Percentiles rank a stretch among this genome's conserved stretches.
phyloP scores from a whole-genome alignment of 2,329 filamentous ascomycete genomes.

The Lasiodiplodia citricola region DNA sequence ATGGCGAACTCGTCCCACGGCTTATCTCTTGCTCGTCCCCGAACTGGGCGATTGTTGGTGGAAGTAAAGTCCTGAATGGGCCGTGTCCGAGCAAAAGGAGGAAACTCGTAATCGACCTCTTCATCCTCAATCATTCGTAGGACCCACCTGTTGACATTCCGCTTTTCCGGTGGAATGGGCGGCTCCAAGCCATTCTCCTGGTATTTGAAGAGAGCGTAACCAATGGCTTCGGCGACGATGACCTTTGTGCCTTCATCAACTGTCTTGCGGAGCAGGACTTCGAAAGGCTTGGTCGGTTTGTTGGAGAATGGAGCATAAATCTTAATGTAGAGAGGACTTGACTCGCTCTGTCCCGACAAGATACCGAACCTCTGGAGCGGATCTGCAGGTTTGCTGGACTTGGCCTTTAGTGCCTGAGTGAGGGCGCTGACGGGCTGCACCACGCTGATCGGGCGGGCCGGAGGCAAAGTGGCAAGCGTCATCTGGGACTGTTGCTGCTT shows the following conservation, averaged over 20 bases:
- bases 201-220: constrained; percentile 78
- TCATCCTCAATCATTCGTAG: constrained; percentile 83
- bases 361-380: constrained; percentile 79
- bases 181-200: constrained; percentile 77
- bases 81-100: constrained; percentile 75
- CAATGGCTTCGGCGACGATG: constrained; percentile 81
- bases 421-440: constrained; percentile 72
- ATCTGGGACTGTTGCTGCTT: constrained; percentile 52
- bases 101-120: constrained; percentile 85
- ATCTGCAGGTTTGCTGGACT: constrained; percentile 70
- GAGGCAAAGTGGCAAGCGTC: constrained; percentile 69
- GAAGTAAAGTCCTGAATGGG: constrained; percentile 77
- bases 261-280: constrained; percentile 72
- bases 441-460: constrained; percentile 74
- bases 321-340: constrained; percentile 75
- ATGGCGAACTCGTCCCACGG: constrained; percentile 84
- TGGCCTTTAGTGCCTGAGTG: constrained; percentile 74
- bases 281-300: constrained; percentile 67
- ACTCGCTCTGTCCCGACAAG: constrained; percentile 77
- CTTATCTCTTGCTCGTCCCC: constrained; percentile 72
- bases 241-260: constrained; percentile 73
- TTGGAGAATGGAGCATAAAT: constrained; percentile 77
- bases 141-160: constrained; percentile 82
- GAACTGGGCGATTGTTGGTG: constrained; percentile 73
- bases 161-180: constrained; percentile 65